Evolutionary conservation across 805 yeast genomes (phyloP), one percentile per base, ranked within the genome.

Genomic region (Teunomyces stri): DNA sequence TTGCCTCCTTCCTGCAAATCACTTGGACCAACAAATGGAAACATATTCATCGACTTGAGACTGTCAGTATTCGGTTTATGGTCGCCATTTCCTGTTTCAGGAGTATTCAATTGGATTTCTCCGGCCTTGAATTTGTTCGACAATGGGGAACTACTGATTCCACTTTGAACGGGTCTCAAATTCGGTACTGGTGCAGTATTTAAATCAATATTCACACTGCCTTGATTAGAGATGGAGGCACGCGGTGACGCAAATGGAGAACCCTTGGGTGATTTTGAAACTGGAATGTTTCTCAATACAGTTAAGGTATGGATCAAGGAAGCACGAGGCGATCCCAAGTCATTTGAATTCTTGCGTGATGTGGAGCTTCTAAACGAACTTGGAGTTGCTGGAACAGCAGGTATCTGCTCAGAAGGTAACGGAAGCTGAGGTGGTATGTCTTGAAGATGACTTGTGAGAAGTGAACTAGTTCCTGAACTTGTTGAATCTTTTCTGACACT

Each of bases 341-440:
- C 76, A 12, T 61, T 59, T 0, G 76, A 71, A 42, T 60, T 63
- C 49, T 59, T 69, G 30, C 76, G 49, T 5, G 75, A 70, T 21
- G 65, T 52, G 2, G 68, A 58, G 18, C 36, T 49, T 42, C 67
- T 64, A 50, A 65, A 70, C 1, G 72, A 65, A 0, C 53, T 25
- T 1, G 71, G 68, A 3, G 70, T 60, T 0, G 68, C 58, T 2
- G 76, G 76, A 4, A 70, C 69, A 11, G 70, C 64, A 0, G 78
- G 78, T 20, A 79, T 61, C 13, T 81, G 78, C 37, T 77, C 84
- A 11, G 56, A 62, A 3, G 91, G 91, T 49, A 79, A 66, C 1
- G 85, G 81, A 13, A 72, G 61, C 44, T 71, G 78, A 0, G 85
- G 81, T 0, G 90, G 89, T 4, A 85, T 66, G 45, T 68, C 76